These are phyloP conservation scores for Sicyos baderoa DNA, from an alignment of 306 rosid species.

Conservation along the genomic window DNA sequence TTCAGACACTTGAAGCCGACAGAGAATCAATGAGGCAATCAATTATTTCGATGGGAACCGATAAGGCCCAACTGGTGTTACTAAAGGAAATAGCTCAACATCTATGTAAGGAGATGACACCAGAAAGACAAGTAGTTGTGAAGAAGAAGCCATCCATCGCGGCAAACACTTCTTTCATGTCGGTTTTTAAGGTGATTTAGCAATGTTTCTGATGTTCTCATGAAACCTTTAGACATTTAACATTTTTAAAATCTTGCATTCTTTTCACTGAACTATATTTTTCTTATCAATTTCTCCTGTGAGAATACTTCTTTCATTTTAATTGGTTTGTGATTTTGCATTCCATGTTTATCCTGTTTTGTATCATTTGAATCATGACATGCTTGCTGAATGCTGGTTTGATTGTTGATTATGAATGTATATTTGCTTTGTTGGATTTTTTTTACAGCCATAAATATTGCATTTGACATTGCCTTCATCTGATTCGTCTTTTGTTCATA, in stretches of 20 bases:
- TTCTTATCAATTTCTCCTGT: no score
- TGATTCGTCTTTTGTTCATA: not conserved
- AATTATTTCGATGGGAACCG: conserved; percentile 77
- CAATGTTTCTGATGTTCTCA: not conserved
- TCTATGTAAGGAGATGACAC: conserved; percentile 68
- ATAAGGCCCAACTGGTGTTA: conserved; percentile 81
- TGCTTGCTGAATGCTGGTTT: not conserved
- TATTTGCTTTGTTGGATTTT: not conserved
- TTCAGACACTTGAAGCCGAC: conserved; percentile 97
- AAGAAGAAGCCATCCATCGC: conserved; percentile 40
- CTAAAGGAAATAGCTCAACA: conserved; percentile 97
- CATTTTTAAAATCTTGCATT: no score
- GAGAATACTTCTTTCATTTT: no score
- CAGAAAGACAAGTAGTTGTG: conserved; percentile 41
- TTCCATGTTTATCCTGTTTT: no score
- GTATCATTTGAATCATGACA: not conserved
- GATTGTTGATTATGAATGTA: conserved; percentile 1
- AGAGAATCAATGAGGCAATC: conserved; percentile 98
- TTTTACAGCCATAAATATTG: not conserved
- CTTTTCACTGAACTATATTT: no score
- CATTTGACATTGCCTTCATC: not conserved
- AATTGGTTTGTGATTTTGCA: no score
- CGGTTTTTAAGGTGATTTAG: conserved; percentile 60
- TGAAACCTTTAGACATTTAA: not conserved
- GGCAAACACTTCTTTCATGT: conserved; percentile 34